phyloP scores from a whole-genome alignment of 2,329 filamentous ascomycete genomes.

The Alternaria consortialis region DNA sequence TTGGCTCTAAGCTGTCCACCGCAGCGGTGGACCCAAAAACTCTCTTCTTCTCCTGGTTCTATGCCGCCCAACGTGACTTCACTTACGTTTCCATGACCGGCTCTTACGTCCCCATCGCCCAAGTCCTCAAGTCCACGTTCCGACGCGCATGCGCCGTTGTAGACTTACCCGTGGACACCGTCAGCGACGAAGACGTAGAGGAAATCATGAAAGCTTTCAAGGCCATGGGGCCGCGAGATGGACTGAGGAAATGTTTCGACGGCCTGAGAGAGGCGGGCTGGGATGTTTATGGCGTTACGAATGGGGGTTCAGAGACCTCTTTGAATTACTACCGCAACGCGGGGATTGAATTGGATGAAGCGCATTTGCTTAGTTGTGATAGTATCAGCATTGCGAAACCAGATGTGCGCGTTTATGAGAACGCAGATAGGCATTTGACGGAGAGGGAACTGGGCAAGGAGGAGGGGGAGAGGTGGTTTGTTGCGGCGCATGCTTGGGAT shows the following conservation, averaged over 20 bases:
- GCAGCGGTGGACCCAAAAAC: slow-evolving; percentile 29
- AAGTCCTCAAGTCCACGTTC: slow-evolving; percentile 30
- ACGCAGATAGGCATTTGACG: slow-evolving; percentile 26
- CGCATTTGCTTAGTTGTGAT: slow-evolving; percentile 36
- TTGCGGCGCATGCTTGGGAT: slow-evolving; percentile 41
- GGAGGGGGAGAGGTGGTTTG: slow-evolving; percentile 34
- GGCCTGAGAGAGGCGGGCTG: slow-evolving; percentile 28
- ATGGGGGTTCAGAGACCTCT: slow-evolving; percentile 28
- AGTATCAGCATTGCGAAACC: slow-evolving; percentile 32
- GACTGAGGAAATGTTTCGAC: slow-evolving; percentile 34
- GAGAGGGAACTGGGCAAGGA: slow-evolving; percentile 7
- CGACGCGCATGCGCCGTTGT: slow-evolving; percentile 30
- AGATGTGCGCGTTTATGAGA: slow-evolving; percentile 33
- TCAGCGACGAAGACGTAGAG: slow-evolving; percentile 30
- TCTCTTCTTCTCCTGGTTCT: slow-evolving; percentile 41
- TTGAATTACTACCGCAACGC: slow-evolving; percentile 30
- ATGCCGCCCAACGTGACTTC: slow-evolving; percentile 39
- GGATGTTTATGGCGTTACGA: slow-evolving; percentile 37
- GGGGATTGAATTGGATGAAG: slow-evolving; percentile 26
- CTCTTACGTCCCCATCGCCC: slow-evolving; percentile 34
- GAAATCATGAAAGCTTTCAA: slow-evolving; percentile 35
- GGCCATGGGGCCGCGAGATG: slow-evolving; percentile 29
- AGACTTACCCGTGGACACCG: slow-evolving; percentile 24
- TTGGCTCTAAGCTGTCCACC: slow-evolving; percentile 25
- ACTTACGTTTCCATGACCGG: slow-evolving; percentile 32